Evolutionary conservation across 257 asterid species (phyloP).

Genomic region (Misopates orontium): DNA sequence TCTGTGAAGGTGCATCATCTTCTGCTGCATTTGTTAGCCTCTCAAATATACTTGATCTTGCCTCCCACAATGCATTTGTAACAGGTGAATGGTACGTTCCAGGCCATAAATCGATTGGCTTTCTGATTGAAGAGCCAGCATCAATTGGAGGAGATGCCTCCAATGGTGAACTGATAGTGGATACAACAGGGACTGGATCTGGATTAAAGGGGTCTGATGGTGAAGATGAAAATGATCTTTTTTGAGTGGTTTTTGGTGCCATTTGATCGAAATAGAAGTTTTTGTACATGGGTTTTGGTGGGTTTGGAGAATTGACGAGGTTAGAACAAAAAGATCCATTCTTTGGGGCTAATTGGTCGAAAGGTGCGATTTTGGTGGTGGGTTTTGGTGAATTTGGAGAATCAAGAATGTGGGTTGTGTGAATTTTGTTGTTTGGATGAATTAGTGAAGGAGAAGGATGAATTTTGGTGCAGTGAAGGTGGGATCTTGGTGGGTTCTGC

Average conservation of each 20-base stretch:
- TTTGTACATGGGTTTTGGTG: conserved; percentile 27
- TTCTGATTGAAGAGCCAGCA: conserved; percentile 84
- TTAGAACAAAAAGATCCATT: conserved; percentile 33
- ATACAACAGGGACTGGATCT: conserved; percentile 33
- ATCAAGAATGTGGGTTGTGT: conserved; percentile 24
- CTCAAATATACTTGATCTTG: conserved; percentile 68
- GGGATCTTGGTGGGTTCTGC: conserved; percentile 23
- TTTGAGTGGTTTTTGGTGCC: no score
- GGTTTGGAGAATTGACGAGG: conserved; percentile 21
- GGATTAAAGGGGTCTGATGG: conserved; percentile 34
- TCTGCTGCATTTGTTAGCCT: conserved; percentile 24
- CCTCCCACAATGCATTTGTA: conserved; percentile 92
- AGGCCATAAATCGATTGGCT: conserved; percentile 84
- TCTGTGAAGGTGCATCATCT: conserved; percentile 41
- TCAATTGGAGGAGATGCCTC: conserved; percentile 57
- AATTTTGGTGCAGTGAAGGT: conserved; percentile 31
- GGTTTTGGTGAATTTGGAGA: conserved; percentile 30
- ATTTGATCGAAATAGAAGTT: conserved; percentile 25
- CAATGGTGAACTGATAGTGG: conserved; percentile 29
- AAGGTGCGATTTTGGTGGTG: conserved; percentile 26
- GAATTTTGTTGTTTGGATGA: conserved; percentile 25
- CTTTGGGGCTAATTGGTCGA: background rate
- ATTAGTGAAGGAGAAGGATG: conserved; percentile 30
- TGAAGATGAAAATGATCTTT: conserved; percentile 47
- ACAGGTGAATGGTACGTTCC: conserved; percentile 94